Base-by-base conservation (phyloP, 768 basidiomycete genomes). In the Macrolepiota dolichaula region DNA sequence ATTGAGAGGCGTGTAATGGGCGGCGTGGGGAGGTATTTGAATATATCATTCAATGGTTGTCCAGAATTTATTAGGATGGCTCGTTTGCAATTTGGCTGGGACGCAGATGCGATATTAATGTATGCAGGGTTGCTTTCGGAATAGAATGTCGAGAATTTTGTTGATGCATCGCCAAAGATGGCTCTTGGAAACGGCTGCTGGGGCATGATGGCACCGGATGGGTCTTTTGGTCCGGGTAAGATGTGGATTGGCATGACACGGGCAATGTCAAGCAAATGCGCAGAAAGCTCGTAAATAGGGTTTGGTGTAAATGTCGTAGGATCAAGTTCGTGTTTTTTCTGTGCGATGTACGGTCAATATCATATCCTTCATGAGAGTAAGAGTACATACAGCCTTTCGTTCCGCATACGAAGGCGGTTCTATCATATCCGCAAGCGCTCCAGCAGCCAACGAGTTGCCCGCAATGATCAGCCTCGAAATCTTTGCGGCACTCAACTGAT, bases 31-130 rank as follows among this genome's bases (percentile, higher is more conserved):
- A 98, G 78, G 74, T 99, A 99, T 71, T 94, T 96, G 82, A 86
- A 94, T 77, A 98, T 89, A 70, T 99, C 97, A 71, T 98, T 91
- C 22, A 98, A 69, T 4, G 95, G 90, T 72, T 99, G 97, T 4
- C 97, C 97, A 25, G 92, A 90, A 55, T 91, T 90, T n/a, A 88
- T 83, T 42, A 99, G 76, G 47, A 98, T 75, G 24, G 86, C 89
- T 59, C 84, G 80, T 52, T n/a, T 51, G 50, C 55, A 54, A 32
- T 51, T 27, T 13, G 72, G 61, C n/a, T 72, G 68, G 24, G 72
- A 71, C 25, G 74, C 79, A 64, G 81, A 77, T 64, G 75, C 80
- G 22, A 97, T 67, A 56, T 85, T 85, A 52, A 97, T 74, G 79
- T 94, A 98, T 42, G 85, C 84, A 15, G 97, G 97, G 69, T 98